Base-by-base conservation (phyloP, 768 basidiomycete species). In the Steccherinum ochraceum region DNA sequence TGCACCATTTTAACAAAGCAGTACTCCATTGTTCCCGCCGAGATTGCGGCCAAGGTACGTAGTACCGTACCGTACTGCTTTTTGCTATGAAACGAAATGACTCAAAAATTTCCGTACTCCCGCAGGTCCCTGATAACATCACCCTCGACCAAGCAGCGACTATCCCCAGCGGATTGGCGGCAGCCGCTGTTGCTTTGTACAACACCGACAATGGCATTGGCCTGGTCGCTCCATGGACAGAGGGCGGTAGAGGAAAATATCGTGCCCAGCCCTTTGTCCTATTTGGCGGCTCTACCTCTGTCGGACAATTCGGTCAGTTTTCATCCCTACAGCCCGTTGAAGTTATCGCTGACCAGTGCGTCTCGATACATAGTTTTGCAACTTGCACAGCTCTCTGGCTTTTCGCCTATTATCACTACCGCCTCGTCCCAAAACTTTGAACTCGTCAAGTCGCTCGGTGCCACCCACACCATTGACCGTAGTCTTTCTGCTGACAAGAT, bases 251-350 rank as follows among this genome's bases (percentile, higher is more conserved):
- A 2, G 67, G 58, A 16, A 62, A 61, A 40, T 66, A 63, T 48
- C 46, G 57, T 18, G 65, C 66, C 20, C 64, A 69, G 45, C 63
- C 72, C 5, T 48, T 61, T 3, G 21, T 74, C 16, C 59, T 74
- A 12, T 21, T 73, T 2, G 74, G 72, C 24, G 73, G 73, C 7
- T 58, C 70, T 5, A 52, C 61, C 13, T 67, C 66, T 5, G 60
- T 73, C 12, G 73, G 73, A 13, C 69, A 74, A 55, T 66, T 55
- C 18, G 69, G 71, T 72, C 26, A 45, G 64, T 56, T 52, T 23
- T 40, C 45, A 26, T 23, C 2, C 16, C 30, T 50, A 3, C 19
- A 2, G n/a, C 21, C 4, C 24, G 24, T 12, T 12, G 12, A 23
- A 45, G 7, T 18, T 10, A 10, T 43, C 7, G 5, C 18, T 7